A percentile compares a stretch with the other conserved stretches of the same genome.
phyloP scores from a whole-genome alignment of 2,329 filamentous ascomycete species.

The Herpotrichia juniperi region DNA sequence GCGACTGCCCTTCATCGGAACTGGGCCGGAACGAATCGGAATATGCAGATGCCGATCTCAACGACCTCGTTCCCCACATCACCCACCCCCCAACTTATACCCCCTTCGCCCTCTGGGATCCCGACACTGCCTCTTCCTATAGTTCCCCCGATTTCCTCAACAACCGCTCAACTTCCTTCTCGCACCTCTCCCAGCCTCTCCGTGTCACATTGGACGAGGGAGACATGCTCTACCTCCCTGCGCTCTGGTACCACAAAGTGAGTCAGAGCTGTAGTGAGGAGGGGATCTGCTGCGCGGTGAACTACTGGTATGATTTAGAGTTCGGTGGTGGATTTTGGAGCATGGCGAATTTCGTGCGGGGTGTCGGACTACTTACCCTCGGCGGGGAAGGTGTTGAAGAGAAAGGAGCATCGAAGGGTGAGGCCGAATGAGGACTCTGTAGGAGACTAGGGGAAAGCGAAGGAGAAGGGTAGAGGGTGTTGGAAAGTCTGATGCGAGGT shows the following conservation, averaged over 20 bases:
- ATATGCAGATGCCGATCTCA: too few relatives aligned
- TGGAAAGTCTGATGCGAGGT: background rate
- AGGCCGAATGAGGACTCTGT: background rate
- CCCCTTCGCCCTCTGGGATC: constrained; percentile 78
- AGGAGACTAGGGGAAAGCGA: background rate
- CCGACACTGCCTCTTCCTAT: too few relatives aligned
- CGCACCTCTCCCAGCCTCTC: constrained; percentile 64
- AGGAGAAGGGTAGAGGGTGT: background rate
- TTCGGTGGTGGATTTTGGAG: constrained; percentile 74
- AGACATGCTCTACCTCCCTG: constrained; percentile 82
- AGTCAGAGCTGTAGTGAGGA: constrained; percentile 71
- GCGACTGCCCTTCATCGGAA: too few relatives aligned
- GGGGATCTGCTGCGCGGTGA: constrained; percentile 77
- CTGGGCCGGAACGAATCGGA: background rate
- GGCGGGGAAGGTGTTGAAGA: constrained; percentile 1
- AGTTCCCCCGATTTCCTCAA: constrained; percentile 62
- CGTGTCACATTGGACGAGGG: constrained; percentile 73
- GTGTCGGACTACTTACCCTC: constrained; percentile 30
- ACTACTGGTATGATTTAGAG: constrained; percentile 88
- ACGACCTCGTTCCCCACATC: constrained; percentile 35
- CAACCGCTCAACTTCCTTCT: constrained; percentile 60
- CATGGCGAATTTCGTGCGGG: constrained; percentile 58
- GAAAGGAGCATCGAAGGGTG: background rate
- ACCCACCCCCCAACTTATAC: constrained; percentile 54
- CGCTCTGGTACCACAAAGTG: constrained; percentile 84